A percentile compares a stretch with the other conserved stretches of the same genome.
phyloP scores from a whole-genome alignment of 75 land plant genomes.

The Cunninghamia lanceolata region DNA sequence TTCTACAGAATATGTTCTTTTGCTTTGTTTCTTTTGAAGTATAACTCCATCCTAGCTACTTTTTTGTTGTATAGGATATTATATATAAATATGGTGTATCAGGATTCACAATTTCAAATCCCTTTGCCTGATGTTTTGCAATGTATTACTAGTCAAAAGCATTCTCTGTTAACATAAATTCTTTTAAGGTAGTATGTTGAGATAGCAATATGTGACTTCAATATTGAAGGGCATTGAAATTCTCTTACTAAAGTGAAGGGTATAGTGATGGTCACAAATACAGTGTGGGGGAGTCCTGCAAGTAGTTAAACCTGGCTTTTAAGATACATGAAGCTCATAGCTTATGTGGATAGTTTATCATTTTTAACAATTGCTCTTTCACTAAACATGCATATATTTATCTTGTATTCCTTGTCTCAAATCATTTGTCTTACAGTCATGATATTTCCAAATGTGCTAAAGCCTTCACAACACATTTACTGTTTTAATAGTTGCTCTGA shows the following conservation, averaged over 20 bases:
- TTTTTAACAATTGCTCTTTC: background rate
- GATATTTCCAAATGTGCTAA: too few relatives aligned
- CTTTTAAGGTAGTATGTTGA: background rate
- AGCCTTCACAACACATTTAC: too few relatives aligned
- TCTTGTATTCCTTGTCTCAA: background rate
- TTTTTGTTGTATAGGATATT: background rate
- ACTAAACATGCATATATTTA: too few relatives aligned
- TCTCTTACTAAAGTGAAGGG: background rate
- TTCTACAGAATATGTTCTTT: background rate
- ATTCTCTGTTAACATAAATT: background rate
- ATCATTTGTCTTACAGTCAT: too few relatives aligned
- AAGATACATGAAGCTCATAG: background rate
- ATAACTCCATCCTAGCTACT: background rate
- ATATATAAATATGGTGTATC: background rate
- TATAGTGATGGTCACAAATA: too few relatives aligned
- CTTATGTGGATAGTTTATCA: background rate
- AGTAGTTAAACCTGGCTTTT: background rate
- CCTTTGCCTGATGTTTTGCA: background rate
- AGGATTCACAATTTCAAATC: background rate
- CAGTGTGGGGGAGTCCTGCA: background rate
- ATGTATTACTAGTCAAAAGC: background rate
- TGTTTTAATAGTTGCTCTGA: constrained; percentile 8
- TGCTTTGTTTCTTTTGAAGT: background rate
- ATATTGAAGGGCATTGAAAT: background rate
- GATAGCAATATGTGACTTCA: background rate